Conservation (phyloP, 2,329 filamentous ascomycete genomes). For the Colletotrichum noveboracense region DNA sequence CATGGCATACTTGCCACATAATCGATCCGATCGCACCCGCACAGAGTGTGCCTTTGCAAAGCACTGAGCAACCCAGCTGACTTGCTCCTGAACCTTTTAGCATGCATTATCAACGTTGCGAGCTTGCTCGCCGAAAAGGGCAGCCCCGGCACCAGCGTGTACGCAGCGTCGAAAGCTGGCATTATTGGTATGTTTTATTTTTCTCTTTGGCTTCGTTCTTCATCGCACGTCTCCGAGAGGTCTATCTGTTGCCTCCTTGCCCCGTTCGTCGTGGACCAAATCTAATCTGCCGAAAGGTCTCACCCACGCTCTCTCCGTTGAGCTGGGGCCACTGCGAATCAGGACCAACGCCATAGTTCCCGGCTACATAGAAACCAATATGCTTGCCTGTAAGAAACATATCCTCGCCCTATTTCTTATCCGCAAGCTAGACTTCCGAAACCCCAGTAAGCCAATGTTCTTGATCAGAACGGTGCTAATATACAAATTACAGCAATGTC, state of each 20-base stretch:
- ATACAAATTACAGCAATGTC: constrained; percentile 36
- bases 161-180: constrained; percentile 83
- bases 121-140: constrained; percentile 76
- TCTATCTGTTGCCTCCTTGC: background rate
- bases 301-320: constrained; percentile 69
- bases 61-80: background rate
- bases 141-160: constrained; percentile 73
- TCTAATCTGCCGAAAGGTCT: constrained; percentile 54
- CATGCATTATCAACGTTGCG: constrained; percentile 82
- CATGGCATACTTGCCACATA: constrained; percentile 3
- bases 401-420: background rate
- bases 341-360: constrained; percentile 83
- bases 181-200: constrained; percentile 62
- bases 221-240: background rate
- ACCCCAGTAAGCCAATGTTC: background rate
- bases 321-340: constrained; percentile 66
- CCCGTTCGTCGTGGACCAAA: background rate
- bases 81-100: constrained; percentile 26
- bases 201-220: constrained; percentile 7
- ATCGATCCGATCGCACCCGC: constrained; percentile 1
- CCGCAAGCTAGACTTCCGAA: background rate
- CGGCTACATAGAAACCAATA: constrained; percentile 82
- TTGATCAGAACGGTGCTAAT: constrained; percentile 35
- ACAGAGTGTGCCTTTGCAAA: background rate
- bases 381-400: constrained; percentile 69